These are phyloP conservation scores for Colletotrichum endophyticum DNA, from an alignment of 2,329 filamentous ascomycete species.

Conservation along the genomic window DNA sequence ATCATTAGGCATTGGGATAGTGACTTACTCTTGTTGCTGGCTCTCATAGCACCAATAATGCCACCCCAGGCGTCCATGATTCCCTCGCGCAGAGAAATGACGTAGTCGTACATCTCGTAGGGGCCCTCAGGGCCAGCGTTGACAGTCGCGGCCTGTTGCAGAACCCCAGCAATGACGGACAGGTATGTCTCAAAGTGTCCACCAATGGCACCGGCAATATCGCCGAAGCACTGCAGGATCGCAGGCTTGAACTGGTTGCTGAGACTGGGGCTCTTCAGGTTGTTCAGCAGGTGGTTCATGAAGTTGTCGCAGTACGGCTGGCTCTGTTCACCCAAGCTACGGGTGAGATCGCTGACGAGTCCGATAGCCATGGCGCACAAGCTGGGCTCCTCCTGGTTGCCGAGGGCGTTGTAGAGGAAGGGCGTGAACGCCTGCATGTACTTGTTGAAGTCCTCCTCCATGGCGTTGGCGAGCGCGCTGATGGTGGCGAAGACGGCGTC, in stretches of 20 bases:
- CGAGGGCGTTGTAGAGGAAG: conserved; percentile 91
- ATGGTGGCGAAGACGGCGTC: conserved; percentile 93
- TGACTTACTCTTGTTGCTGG: conserved; percentile 72
- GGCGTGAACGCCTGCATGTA: conserved; percentile 97
- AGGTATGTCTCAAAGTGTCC: conserved; percentile 94
- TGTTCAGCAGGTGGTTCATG: conserved; percentile 97
- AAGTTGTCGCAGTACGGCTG: conserved; percentile 96
- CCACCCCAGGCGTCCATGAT: conserved; percentile 99
- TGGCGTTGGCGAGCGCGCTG: conserved; percentile 86
- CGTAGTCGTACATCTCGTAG: conserved; percentile 96
- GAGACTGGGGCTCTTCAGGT: conserved; percentile 84
- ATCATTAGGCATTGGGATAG: conserved; percentile 15
- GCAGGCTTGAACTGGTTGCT: conserved; percentile 98
- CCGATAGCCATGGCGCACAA: conserved; percentile 98
- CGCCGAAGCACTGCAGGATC: conserved; percentile 96
- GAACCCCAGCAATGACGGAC: conserved; percentile 87
- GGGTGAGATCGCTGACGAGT: conserved; percentile 93
- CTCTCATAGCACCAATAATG: conserved; percentile 93
- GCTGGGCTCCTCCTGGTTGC: conserved; percentile 93
- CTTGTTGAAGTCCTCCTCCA: conserved; percentile 92
- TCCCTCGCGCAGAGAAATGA: conserved; percentile 91
- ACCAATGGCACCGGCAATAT: conserved; percentile 93
- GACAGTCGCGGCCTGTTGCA: conserved; percentile 90
- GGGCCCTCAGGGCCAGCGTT: conserved; percentile 79
- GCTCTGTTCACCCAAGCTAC: conserved; percentile 86